phyloP scores from a whole-genome alignment of 495 filamentous ascomycete species.

The Talaromyces trachyspermus region DNA sequence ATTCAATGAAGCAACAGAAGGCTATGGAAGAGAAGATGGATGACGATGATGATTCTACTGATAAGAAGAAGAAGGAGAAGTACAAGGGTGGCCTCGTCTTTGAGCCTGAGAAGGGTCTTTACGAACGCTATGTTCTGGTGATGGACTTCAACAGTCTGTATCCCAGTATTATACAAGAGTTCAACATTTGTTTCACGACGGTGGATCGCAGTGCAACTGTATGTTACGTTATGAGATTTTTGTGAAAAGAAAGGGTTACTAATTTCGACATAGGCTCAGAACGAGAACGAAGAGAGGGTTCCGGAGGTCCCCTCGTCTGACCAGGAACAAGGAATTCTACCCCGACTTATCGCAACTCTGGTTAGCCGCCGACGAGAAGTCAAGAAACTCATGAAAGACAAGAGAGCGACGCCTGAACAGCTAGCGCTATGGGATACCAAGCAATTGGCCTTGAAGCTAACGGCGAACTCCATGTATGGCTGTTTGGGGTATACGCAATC shows the following conservation, averaged over 20 bases:
- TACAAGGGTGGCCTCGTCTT: constrained; percentile 98
- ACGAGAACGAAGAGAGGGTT: constrained; percentile 66
- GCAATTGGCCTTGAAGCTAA: constrained; percentile 91
- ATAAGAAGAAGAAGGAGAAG: constrained; percentile 93
- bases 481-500: constrained; percentile 94
- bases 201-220: constrained; percentile 66
- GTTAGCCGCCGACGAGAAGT: constrained; percentile 83
- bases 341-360: constrained; percentile 80
- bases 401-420: constrained; percentile 75
- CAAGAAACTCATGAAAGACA: constrained; percentile 94
- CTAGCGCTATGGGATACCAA: constrained; percentile 97
- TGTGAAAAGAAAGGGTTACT: constrained; percentile 11
- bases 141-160: constrained; percentile 99
- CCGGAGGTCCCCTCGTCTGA: constrained; percentile 64
- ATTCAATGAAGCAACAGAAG: constrained; percentile 59
- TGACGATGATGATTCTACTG: constrained; percentile 63
- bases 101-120: constrained; percentile 93
- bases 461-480: constrained; percentile 99
- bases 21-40: constrained; percentile 59
- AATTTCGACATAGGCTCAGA: constrained; percentile 49
- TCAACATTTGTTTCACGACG: constrained; percentile 98
- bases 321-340: constrained; percentile 73
- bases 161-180: constrained; percentile 98
- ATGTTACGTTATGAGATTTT: constrained; percentile 19
- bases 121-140: constrained; percentile 93